Conservation (phyloP, 2,329 filamentous ascomycete genomes). For the Exophiala phaeomuriformis region DNA sequence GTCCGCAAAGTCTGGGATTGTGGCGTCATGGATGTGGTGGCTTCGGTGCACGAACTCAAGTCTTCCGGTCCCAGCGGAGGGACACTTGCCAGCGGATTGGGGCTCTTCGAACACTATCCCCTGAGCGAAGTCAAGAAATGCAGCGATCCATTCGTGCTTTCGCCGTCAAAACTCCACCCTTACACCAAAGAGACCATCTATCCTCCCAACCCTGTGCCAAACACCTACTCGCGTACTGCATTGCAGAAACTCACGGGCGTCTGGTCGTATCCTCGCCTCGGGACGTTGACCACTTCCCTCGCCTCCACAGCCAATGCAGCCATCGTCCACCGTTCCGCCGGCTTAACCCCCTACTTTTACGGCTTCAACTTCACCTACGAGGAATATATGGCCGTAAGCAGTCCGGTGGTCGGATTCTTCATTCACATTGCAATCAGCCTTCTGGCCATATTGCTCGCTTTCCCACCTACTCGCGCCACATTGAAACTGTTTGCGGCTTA, state of each 20-base stretch:
- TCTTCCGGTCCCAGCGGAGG: constrained; percentile 49
- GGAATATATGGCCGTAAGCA: constrained; percentile 49
- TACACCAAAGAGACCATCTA: constrained; percentile 44
- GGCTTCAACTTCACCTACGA: constrained; percentile 52
- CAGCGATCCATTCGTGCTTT: constrained; percentile 22
- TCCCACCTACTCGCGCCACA: constrained; percentile 49
- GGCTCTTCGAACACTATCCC: constrained; percentile 38
- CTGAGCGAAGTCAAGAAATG: constrained; percentile 13
- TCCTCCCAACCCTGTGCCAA: constrained; percentile 39
- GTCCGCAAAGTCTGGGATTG: constrained; percentile 47
- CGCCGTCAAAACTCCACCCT: constrained; percentile 37
- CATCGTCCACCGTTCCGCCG: constrained; percentile 55
- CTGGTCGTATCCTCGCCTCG: constrained; percentile 49
- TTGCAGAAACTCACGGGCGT: constrained; percentile 45
- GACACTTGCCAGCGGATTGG: constrained; percentile 60
- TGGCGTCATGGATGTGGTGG: constrained; percentile 46
- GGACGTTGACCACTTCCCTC: constrained; percentile 50
- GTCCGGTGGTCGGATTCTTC: constrained; percentile 41
- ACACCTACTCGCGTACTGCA: constrained; percentile 32
- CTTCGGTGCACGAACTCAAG: constrained; percentile 50
- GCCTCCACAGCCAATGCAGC: constrained; percentile 48
- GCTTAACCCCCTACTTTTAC: constrained; percentile 51
- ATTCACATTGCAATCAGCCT: constrained; percentile 45
- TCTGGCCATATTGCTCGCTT: constrained; percentile 40
- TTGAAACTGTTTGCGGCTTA: constrained; percentile 40